Base-by-base conservation (phyloP, 2,329 filamentous ascomycete genomes). In the Coniella vitis region DNA sequence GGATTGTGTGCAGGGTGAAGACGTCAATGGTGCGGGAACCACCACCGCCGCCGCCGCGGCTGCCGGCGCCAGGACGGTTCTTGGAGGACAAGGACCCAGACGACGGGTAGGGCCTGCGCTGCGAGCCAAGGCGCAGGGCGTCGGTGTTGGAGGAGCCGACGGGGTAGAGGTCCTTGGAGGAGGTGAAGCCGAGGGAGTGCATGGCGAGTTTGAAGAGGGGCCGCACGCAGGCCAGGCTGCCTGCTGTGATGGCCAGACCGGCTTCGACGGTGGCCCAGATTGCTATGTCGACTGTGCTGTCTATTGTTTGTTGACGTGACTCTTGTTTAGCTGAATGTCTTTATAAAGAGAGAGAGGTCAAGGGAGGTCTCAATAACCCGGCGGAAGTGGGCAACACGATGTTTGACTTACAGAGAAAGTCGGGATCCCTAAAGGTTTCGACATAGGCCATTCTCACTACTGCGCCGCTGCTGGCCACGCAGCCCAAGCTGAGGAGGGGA, bases 401-500 rank as follows among this genome's bases (percentile, higher is more conserved):
- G 5, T n/a, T n/a, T n/a, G n/a, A 51, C 66, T 52, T 61, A 69
- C 68, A 72, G 4, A 74, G 60, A 45, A 72, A 73, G 57, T 73
- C 71, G 1, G 63, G 61, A 38, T 67, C 60, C 16, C 59, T 60
- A 36, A 72, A 65, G 2, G 59, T 60, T 32, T 65, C 56, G 4
- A 72, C 57, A 34, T 65, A 73, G 4, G 61, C 57, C 35, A 71
- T 64, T 14, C 71, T 65, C 10, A 69, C 64, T 3, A 71, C 60
- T 1, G 73, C 68, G 3, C 69, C 71, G 4, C 64, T 60, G 52
- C 69, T 73, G n/a, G 71, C 71, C 19, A 73, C 58, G 56, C 78
- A 78, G 22, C 78, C 82, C 65, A 83, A 71, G 7, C 69, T 69
- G 43, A 84, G 63, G 38, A 83, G 69, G 5, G 68, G 66, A 9